Percentiles rank a stretch among this genome's conserved stretches.
Evolutionary conservation across 106 monocot genomes (phyloP).

Genomic region (Dioscorea zingiberensis): DNA sequence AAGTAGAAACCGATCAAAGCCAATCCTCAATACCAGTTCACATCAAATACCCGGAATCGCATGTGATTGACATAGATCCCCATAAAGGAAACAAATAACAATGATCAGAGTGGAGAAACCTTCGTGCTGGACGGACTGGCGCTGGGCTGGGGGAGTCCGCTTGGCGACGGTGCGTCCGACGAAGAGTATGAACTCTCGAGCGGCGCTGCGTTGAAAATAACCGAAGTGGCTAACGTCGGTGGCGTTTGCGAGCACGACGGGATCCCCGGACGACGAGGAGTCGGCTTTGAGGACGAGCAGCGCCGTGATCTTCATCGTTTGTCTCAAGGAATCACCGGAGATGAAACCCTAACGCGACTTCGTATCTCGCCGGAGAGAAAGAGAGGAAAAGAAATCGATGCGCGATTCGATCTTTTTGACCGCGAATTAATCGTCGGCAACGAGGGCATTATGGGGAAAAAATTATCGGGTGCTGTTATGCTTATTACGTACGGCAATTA

Average conservation of each 20-base stretch:
- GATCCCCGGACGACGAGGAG: slow-evolving; percentile 37
- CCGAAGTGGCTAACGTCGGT: slow-evolving; percentile 90
- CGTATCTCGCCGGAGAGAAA: too few relatives aligned
- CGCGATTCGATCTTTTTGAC: too few relatives aligned
- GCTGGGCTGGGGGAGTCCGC: slow-evolving; percentile 54
- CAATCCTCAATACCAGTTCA: neutral
- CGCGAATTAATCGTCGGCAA: too few relatives aligned
- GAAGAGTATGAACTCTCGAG: slow-evolving; percentile 57
- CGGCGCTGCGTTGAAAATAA: slow-evolving; percentile 50
- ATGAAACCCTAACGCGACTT: too few relatives aligned
- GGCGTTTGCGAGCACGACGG: slow-evolving; percentile 79
- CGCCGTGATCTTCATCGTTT: slow-evolving; percentile 72
- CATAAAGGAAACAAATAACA: too few relatives aligned
- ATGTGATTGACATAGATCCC: neutral
- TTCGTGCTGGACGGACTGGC: slow-evolving; percentile 88
- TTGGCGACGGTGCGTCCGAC: slow-evolving; percentile 56
- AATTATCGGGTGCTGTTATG: too few relatives aligned
- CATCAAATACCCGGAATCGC: neutral
- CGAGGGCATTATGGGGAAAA: too few relatives aligned
- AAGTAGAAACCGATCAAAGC: too few relatives aligned
- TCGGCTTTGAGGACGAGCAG: slow-evolving; percentile 51
- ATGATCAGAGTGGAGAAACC: slow-evolving; percentile 16
- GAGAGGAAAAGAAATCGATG: too few relatives aligned
- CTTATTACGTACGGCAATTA: too few relatives aligned
- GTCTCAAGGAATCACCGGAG: too few relatives aligned